Evolutionary conservation across 2,329 filamentous ascomycete genomes (phyloP).

Genomic region (Fusarium bactridioides): DNA sequence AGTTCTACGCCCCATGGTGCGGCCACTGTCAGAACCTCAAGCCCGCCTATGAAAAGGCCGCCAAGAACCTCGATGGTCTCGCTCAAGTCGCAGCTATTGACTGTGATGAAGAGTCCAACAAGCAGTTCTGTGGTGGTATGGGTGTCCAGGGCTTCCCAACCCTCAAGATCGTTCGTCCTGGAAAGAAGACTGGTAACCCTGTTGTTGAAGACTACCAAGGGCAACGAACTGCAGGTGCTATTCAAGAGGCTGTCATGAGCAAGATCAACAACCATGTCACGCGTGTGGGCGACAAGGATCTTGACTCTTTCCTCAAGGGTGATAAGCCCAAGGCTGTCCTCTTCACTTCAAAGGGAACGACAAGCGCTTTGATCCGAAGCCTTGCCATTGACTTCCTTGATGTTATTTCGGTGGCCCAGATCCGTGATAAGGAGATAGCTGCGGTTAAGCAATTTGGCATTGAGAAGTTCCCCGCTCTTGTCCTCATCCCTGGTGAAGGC

Average conservation of each 20-base stretch:
- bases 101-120: constrained; percentile 94
- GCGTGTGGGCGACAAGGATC: constrained; percentile 78
- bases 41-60: constrained; percentile 93
- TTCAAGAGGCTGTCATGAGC: constrained; percentile 83
- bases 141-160: constrained; percentile 95
- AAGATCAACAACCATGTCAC: constrained; percentile 94
- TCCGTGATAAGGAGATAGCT: constrained; percentile 80
- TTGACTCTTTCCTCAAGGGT: constrained; percentile 78
- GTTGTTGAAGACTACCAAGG: constrained; percentile 92
- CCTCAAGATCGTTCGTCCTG: constrained; percentile 88
- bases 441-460: constrained; percentile 79
- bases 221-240: constrained; percentile 80
- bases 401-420: constrained; percentile 79
- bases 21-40: constrained; percentile 97
- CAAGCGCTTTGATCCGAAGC: constrained; percentile 81
- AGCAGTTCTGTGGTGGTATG: constrained; percentile 83
- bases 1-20: constrained; percentile 98
- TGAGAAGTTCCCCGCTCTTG: constrained; percentile 78
- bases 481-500: constrained; percentile 78
- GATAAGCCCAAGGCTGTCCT: constrained; percentile 84
- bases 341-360: constrained; percentile 92
- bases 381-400: constrained; percentile 91
- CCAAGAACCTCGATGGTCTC: constrained; percentile 86
- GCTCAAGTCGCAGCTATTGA: constrained; percentile 95
- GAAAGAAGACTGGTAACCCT: constrained; percentile 80